Percentiles rank a stretch among this genome's conserved stretches.
These are phyloP conservation scores for Ceratocystis papillata DNA, from an alignment of 2,329 filamentous ascomycete genomes.

Conservation along the genomic window DNA sequence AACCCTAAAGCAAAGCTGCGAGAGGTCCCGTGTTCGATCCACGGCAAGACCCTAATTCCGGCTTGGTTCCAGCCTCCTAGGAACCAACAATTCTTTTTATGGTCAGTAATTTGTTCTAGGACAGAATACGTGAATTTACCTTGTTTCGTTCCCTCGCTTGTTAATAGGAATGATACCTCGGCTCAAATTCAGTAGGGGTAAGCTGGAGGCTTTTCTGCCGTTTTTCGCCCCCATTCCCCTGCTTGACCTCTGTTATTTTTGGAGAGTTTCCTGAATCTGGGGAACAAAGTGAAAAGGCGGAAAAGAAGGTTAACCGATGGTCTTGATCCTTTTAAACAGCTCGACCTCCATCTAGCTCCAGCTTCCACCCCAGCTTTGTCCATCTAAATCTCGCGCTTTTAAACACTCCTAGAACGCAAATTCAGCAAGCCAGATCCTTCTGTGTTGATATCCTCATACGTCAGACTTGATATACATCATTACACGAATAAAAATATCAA, in stretches of 20 bases:
- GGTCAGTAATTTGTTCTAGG: too few species aligned
- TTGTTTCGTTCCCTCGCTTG: too few species aligned
- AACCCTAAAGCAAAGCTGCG: constrained; percentile 30
- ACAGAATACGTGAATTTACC: too few species aligned
- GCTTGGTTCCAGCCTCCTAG: neutral
- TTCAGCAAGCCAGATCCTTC: too few species aligned
- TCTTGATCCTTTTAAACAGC: neutral
- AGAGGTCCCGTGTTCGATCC: constrained; percentile 18
- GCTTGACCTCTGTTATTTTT: constrained; percentile 5
- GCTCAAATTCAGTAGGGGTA: neutral
- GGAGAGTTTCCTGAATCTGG: neutral
- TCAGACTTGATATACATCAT: too few species aligned
- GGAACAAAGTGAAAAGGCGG: neutral
- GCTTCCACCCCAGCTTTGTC: neutral
- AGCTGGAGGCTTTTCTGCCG: neutral
- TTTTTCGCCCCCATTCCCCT: neutral
- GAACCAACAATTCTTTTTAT: neutral
- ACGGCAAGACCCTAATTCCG: constrained; percentile 10
- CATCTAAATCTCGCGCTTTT: too few species aligned
- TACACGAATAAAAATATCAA: neutral
- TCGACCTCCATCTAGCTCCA: neutral
- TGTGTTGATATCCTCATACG: too few species aligned
- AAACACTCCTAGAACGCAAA: too few species aligned
- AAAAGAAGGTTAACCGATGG: neutral
- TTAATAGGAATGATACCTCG: neutral